phyloP scores from a whole-genome alignment of 2,329 filamentous ascomycete genomes.

The Diaporthe sp. region DNA sequence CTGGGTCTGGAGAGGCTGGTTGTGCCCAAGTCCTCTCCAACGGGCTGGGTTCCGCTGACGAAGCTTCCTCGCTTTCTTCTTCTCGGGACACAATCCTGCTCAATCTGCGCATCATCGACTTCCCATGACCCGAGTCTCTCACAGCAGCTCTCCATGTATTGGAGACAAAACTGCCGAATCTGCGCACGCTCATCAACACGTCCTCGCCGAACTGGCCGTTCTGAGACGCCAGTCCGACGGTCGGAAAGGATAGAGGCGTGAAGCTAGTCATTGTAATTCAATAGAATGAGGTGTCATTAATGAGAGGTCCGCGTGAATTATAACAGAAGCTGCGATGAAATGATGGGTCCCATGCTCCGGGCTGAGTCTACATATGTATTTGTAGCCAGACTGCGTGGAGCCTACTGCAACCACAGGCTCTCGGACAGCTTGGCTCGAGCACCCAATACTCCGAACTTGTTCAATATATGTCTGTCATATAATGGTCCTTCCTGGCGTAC shows the following conservation, averaged over 20 bases:
- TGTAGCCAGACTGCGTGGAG: too few relatives aligned
- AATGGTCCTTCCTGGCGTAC: neutral
- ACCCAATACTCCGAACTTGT: neutral
- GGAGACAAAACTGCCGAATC: neutral
- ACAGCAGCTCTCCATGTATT: neutral
- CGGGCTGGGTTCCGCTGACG: neutral
- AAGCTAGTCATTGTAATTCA: neutral
- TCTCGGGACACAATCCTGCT: neutral
- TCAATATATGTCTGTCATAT: too few relatives aligned
- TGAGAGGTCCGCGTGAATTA: too few relatives aligned
- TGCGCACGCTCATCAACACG: neutral
- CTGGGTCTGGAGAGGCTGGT: neutral
- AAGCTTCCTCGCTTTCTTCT: neutral
- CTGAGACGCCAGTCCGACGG: neutral
- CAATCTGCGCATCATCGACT: neutral
- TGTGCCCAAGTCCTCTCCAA: neutral
- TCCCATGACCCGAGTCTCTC: neutral
- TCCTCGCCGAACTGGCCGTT: neutral
- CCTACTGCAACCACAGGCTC: neutral
- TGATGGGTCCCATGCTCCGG: too few relatives aligned
- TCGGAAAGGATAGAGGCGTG: neutral
- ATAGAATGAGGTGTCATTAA: rapidly evolving
- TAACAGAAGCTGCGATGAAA: rapidly evolving
- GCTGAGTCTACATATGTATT: neutral
- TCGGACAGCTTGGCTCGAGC: neutral